Evolutionary conservation across 2,329 filamentous ascomycete species (phyloP), one percentile per base, ranked within the genome.

Genomic region (Nothopassalora personata): DNA sequence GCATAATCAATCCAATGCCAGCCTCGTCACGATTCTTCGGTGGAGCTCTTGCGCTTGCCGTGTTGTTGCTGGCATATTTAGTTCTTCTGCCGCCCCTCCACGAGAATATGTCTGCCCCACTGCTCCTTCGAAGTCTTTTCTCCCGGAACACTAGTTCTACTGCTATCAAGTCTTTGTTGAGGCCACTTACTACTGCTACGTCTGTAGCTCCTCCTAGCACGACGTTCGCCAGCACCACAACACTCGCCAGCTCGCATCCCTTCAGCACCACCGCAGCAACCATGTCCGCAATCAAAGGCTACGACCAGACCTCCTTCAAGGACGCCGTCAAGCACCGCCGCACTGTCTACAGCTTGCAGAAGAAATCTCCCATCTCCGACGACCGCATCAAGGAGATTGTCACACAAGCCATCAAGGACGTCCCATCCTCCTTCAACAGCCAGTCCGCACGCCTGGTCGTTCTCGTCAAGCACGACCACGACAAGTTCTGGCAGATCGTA

Each of bases 341-440:
- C 75, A 82, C 83, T 71, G 67, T 73, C 69, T 74, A 74, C 66
- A 60, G 62, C n/a, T 63, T 74, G 56, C 68, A 64, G 80, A 85
- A 86, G 79, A 75, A 76, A 71, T 86, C 87, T 71, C 86, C 88
- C 75, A 81, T 85, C 72, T 76, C 82, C 80, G 91, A 92, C 79
- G 74, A 79, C 54, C 83, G 90, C 69, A 79, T 92, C 74, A 77
- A 83, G 69, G 83, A 88, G 68, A 83, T 92, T 71, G 81, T 77
- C 59, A 73, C 77, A 54, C 70, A 78, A 59, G 80, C 85, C 56
- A 79, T 94, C 66, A 79, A 84, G 60, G 81, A 91, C 73, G 81
- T 87, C 1, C 92, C 92, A 46, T 88, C 84, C 54, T 86, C 87
- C 64, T 97, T 96, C 86, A 96, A 97, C 85, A 89, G 86, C 46